These are phyloP conservation scores for Fusarium luffae DNA, from an alignment of 2,329 filamentous ascomycete species.

Conservation along the genomic window DNA sequence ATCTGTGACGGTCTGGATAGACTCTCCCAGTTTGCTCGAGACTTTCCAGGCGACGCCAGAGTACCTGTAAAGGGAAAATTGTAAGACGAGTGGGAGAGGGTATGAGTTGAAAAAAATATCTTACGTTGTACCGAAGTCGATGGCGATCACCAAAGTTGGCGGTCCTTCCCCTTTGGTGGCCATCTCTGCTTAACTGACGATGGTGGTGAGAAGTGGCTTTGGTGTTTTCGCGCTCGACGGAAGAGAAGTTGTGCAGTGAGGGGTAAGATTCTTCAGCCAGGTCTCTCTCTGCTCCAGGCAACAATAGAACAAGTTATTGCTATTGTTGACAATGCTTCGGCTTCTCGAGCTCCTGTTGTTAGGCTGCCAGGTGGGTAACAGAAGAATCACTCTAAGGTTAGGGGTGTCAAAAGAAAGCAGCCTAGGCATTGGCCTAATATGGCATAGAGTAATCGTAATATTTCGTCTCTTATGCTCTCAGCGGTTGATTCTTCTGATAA, in stretches of 20 bases:
- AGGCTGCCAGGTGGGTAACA: neutral
- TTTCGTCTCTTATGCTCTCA: neutral
- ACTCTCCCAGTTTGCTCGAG: conserved; percentile 34
- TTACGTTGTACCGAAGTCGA: conserved; percentile 35
- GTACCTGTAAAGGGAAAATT: conserved; percentile 44
- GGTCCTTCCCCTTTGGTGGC: neutral
- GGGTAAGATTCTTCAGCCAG: neutral
- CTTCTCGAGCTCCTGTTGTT: neutral
- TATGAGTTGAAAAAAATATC: rapidly evolving
- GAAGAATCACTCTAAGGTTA: neutral
- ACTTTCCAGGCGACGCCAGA: conserved; percentile 56
- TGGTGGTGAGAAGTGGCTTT: neutral
- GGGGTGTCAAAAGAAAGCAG: rapidly evolving
- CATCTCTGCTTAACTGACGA: neutral
- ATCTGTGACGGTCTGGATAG: conserved; percentile 48
- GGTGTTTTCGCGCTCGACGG: neutral
- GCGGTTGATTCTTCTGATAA: neutral
- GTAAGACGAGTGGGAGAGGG: neutral
- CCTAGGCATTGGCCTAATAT: rapidly evolving
- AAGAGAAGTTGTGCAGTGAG: neutral
- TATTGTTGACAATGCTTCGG: neutral
- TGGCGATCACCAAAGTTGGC: conserved; percentile 22
- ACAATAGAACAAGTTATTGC: neutral
- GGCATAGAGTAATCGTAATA: neutral
- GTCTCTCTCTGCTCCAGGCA: neutral